A percentile compares a stretch with the other conserved stretches of the same genome.
Conservation (phyloP, 2,329 filamentous ascomycete genomes). For the Thelonectria rubi region DNA sequence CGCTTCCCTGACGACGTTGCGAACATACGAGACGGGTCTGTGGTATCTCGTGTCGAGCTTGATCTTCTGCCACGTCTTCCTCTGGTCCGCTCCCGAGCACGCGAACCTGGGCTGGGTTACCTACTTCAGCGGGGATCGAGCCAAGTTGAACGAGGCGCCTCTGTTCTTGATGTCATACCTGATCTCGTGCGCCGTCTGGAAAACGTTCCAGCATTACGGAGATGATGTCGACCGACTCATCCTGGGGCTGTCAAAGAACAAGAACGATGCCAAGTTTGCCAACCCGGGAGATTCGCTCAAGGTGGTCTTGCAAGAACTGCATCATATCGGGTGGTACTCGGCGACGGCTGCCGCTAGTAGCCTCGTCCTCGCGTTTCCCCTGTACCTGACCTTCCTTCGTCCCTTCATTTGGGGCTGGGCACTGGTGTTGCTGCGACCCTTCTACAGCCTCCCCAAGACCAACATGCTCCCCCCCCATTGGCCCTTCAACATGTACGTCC, state of each 20-base stretch:
- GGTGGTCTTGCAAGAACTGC: constrained; percentile 51
- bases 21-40: constrained; percentile 73
- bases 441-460: constrained; percentile 79
- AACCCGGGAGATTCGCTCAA: constrained; percentile 46
- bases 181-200: constrained; percentile 71
- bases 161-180: constrained; percentile 81
- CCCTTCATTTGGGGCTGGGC: constrained; percentile 73
- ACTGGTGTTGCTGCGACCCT: constrained; percentile 73
- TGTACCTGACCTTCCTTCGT: constrained; percentile 73
- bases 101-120: constrained; percentile 78
- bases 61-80: constrained; percentile 82
- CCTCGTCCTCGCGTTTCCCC: constrained; percentile 57
- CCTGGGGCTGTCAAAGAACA: constrained; percentile 42
- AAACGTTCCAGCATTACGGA: constrained; percentile 75
- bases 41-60: constrained; percentile 83
- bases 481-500: constrained; percentile 65
- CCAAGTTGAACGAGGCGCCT: constrained; percentile 84
- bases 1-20: constrained; percentile 64
- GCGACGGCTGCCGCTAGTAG: constrained; percentile 53
- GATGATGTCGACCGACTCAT: constrained; percentile 76
- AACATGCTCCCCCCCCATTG: constrained; percentile 68
- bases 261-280: constrained; percentile 38
- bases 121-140: constrained; percentile 74
- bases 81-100: constrained; percentile 71
- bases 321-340: constrained; percentile 50